Evolutionary conservation across 441 rosid genomes (phyloP), one percentile per base, ranked within the genome.

Genomic region (Hura crepitans): DNA sequence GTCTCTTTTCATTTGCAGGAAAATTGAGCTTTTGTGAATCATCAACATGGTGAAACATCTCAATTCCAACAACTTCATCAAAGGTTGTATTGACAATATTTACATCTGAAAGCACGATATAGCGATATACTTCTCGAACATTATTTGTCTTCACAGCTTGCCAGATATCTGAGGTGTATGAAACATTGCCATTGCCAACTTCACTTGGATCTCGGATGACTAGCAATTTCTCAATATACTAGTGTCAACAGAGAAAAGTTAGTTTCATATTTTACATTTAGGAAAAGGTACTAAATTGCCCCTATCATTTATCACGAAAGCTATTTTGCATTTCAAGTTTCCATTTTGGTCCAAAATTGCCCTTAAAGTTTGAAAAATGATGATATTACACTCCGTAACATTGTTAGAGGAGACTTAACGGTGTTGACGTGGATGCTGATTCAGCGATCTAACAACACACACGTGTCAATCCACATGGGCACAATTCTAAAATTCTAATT

Each of bases 161-260:
- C 97, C 97, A 89, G 70, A 91, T 81, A 33, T 72, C 75, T 73
- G 74, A 75, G 30, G 78, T 53, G 47, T 78, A 63, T 39, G 82
- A 73, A 50, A 65, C 66, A 43, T 35, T 68, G 8, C 77, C 66
- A 43, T 35, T 68, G 8, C 77, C 77, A 63, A 82, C 72, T 70
- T 46, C 74, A 58, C 62, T 70, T 49, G 77, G 68, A 66, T 82
- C 87, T 79, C 79, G 79, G 66, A 72, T 62, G 73, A 93, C 83
- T 60, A 88, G 79, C 60, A 69, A 70, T 86, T 91, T 93, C 71
- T 87, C 93, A 73, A 85, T 85, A 82, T 93, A 93, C 98, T 93
- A 74, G 47, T 64, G 46, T 9, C 43, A 45, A 66, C 69, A 9
- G 70, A 73, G 58, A n/a, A 27, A 73, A 60, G 49, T 77, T 55